Conservation (phyloP, 1,284 basidiomycete genomes). For the Tremellales sp. region DNA sequence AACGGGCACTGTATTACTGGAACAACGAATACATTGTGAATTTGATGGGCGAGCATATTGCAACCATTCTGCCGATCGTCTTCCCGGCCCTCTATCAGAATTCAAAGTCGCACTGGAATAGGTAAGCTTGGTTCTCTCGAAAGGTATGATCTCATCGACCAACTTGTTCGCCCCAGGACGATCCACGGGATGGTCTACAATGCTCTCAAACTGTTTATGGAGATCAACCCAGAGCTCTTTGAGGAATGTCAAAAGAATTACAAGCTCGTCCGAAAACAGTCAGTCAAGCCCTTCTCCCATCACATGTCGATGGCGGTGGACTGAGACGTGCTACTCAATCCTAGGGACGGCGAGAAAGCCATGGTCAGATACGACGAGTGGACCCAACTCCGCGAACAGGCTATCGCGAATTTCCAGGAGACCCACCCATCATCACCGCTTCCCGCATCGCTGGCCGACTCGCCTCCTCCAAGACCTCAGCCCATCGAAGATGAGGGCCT, state of each 20-base stretch:
- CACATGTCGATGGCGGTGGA: not conserved
- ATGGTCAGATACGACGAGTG: constrained; percentile 76
- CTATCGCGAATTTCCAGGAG: constrained; percentile 62
- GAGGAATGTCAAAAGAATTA: constrained; percentile 93
- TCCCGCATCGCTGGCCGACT: constrained; percentile 64
- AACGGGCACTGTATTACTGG: constrained; percentile 91
- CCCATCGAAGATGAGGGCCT: constrained; percentile 75
- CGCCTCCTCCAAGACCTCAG: constrained; percentile 63
- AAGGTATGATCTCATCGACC: not conserved
- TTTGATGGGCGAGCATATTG: constrained; percentile 95
- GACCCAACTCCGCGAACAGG: constrained; percentile 71
- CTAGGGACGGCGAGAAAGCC: constrained; percentile 76
- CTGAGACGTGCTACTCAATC: constrained; percentile 3
- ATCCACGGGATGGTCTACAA: constrained; percentile 99
- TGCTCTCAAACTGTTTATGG: constrained; percentile 97
- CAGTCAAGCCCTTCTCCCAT: constrained; percentile 43
- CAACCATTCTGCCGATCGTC: constrained; percentile 86
- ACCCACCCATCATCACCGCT: constrained; percentile 63
- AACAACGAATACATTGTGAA: constrained; percentile 99
- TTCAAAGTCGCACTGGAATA: constrained; percentile 97
- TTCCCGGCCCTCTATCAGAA: constrained; percentile 98
- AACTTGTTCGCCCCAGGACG: constrained; percentile 60
- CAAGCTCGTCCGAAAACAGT: constrained; percentile 82
- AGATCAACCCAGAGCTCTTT: constrained; percentile 94
- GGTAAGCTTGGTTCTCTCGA: constrained; percentile 56